phyloP scores from a whole-genome alignment of 768 basidiomycete genomes.

The Asterophora lycoperdoides region DNA sequence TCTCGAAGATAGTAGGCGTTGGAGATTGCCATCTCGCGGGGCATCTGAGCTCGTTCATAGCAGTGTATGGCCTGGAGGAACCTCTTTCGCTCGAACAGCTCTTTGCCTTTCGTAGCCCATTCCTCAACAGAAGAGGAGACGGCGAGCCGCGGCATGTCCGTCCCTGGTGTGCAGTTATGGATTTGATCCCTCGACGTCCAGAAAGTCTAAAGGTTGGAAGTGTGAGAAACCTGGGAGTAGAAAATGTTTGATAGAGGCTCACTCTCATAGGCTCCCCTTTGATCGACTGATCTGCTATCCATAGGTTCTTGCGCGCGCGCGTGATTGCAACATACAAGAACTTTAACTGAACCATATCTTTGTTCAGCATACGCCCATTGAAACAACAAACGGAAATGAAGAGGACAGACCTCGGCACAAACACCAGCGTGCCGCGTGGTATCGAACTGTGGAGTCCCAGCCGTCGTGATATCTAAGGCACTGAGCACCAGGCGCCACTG shows the following conservation, averaged over 20 bases:
- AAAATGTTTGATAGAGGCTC: constrained; percentile 7
- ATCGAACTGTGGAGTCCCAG: constrained; percentile 45
- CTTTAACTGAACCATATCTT: constrained; percentile 44
- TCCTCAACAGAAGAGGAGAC: constrained; percentile 44
- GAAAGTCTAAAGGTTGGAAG: constrained; percentile 33
- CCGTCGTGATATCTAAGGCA: constrained; percentile 21
- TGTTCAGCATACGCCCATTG: too few species aligned
- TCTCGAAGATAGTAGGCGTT: constrained; percentile 53
- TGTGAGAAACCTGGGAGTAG: background rate
- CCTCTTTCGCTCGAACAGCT: constrained; percentile 36
- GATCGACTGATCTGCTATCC: constrained; percentile 62
- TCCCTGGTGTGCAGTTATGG: constrained; percentile 43
- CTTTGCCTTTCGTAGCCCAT: constrained; percentile 32
- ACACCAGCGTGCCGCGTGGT: constrained; percentile 47
- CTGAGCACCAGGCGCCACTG: constrained; percentile 63
- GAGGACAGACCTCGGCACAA: constrained; percentile 49
- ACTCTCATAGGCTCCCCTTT: constrained; percentile 58
- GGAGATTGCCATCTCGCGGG: constrained; percentile 42
- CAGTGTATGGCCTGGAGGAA: constrained; percentile 54
- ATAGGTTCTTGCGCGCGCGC: constrained; percentile 61
- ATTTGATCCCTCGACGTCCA: constrained; percentile 47
- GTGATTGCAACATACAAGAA: constrained; percentile 69
- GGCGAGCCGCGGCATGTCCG: constrained; percentile 50
- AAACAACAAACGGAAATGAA: background rate
- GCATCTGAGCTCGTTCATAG: constrained; percentile 43